Evolutionary conservation across 75 land plant genomes (phyloP).

Genomic region (Pseudotsuga menziesii): DNA sequence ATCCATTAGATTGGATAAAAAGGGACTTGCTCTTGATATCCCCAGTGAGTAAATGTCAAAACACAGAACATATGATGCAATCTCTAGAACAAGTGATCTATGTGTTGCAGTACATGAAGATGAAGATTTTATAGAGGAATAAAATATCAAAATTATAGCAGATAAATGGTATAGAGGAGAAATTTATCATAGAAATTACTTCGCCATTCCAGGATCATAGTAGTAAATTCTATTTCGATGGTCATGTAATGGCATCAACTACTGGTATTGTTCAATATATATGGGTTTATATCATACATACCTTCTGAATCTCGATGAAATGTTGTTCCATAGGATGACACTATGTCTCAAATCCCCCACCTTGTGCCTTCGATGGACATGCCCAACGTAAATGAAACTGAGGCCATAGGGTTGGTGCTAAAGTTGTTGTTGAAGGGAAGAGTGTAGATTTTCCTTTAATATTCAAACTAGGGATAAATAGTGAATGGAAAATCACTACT

Average conservation of each 20-base stretch:
- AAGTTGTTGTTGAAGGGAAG: slow-evolving; percentile 90
- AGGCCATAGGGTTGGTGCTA: slow-evolving; percentile 94
- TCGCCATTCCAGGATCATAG: background rate
- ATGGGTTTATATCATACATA: slow-evolving; percentile 15
- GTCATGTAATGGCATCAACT: background rate
- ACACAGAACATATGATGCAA: background rate
- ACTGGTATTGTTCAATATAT: background rate
- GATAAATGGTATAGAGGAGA: background rate
- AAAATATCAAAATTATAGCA: background rate
- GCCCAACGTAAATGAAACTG: slow-evolving; percentile 92
- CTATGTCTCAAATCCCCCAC: slow-evolving; percentile 66
- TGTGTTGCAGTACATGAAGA: background rate
- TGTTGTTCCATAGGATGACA: slow-evolving; percentile 51
- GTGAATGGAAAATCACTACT: too few species aligned
- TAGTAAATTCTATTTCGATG: background rate
- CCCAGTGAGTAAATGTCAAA: background rate
- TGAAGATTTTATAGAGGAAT: background rate
- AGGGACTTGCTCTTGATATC: background rate
- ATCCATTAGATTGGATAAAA: background rate
- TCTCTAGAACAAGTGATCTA: background rate
- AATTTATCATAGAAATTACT: background rate
- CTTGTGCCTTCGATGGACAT: slow-evolving; percentile 71
- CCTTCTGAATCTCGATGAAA: slow-evolving; percentile 56
- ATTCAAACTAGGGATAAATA: too few species aligned
- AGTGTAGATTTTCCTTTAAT: too few species aligned